A percentile compares a stretch with the other conserved stretches of the same genome.
Evolutionary conservation across 306 rosid genomes (phyloP).

Genomic region (Prunus campanulata): DNA sequence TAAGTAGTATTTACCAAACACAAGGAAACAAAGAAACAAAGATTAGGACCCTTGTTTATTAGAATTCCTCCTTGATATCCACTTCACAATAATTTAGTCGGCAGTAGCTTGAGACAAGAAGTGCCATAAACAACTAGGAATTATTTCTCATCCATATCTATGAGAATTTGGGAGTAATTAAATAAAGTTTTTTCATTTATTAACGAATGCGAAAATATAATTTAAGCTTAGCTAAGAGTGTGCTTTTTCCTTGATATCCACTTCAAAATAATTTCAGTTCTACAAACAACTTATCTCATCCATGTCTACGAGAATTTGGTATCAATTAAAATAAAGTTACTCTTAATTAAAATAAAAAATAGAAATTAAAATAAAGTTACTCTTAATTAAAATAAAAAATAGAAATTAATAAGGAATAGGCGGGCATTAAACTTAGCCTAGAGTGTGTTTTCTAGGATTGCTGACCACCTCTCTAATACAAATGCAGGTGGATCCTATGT

Average conservation of each 20-base stretch:
- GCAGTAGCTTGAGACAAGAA: background rate
- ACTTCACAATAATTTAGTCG: background rate
- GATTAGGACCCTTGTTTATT: background rate
- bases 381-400: background rate
- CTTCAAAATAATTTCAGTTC: too few relatives aligned
- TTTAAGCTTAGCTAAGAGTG: too few relatives aligned
- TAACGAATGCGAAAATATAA: too few relatives aligned
- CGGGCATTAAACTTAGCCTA: background rate
- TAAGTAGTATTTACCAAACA: background rate
- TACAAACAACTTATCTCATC: too few relatives aligned
- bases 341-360: background rate
- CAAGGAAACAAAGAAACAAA: background rate
- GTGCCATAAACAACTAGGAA: background rate
- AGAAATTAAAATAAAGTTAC: background rate
- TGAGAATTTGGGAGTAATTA: background rate
- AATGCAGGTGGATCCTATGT: too few relatives aligned
- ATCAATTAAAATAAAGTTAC: background rate
- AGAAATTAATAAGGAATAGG: background rate
- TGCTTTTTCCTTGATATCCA: too few relatives aligned
- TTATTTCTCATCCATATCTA: background rate
- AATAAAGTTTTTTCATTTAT: background rate
- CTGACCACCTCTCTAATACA: too few relatives aligned
- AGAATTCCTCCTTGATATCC: background rate
- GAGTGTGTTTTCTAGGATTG: background rate
- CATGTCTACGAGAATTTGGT: too few relatives aligned